These are phyloP conservation scores for Starmerella tilneyi DNA, from an alignment of 805 yeast genomes.

Conservation along the genomic window DNA sequence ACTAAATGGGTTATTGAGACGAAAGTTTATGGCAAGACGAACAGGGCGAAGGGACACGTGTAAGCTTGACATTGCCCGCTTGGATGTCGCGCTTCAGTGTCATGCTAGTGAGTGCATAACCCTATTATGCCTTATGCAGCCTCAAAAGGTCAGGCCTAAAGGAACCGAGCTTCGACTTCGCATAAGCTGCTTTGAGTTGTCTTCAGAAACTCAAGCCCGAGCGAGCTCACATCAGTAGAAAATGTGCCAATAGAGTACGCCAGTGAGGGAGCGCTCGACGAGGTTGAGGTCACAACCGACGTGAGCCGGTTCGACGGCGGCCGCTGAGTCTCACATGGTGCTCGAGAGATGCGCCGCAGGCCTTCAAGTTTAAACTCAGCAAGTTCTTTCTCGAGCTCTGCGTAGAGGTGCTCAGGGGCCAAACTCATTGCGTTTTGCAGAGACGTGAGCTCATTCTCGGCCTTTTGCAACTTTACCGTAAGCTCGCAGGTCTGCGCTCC, in stretches of 20 bases:
- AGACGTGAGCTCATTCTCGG: conserved; percentile 7
- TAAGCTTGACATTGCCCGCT: too few relatives aligned
- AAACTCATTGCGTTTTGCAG: conserved; percentile 14
- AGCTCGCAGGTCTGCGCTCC: conserved; percentile 16
- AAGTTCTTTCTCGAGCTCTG: not conserved
- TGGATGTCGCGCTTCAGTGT: too few relatives aligned
- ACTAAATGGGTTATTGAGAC: too few relatives aligned
- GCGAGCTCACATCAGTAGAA: not conserved
- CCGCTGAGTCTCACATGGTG: not conserved
- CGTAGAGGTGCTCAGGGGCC: conserved; percentile 12
- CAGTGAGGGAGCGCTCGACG: not conserved
- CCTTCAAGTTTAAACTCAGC: not conserved
- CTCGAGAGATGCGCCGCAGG: not conserved
- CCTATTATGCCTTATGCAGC: not conserved
- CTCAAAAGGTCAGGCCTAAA: not conserved
- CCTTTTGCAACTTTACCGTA: conserved; percentile 5
- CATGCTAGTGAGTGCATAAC: conserved; percentile 4
- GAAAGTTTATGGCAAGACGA: too few relatives aligned
- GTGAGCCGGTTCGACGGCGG: not conserved
- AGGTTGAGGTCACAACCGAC: not conserved
- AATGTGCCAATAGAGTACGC: not conserved
- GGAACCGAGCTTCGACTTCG: conserved; percentile 1
- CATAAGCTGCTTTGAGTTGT: conserved; percentile 1
- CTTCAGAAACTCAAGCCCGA: conserved; percentile 1
- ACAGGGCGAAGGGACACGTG: too few relatives aligned